Percentiles rank a stretch among this genome's conserved stretches.
These are phyloP conservation scores for Triangularia setosa DNA, from an alignment of 2,329 filamentous ascomycete species.

Conservation along the genomic window DNA sequence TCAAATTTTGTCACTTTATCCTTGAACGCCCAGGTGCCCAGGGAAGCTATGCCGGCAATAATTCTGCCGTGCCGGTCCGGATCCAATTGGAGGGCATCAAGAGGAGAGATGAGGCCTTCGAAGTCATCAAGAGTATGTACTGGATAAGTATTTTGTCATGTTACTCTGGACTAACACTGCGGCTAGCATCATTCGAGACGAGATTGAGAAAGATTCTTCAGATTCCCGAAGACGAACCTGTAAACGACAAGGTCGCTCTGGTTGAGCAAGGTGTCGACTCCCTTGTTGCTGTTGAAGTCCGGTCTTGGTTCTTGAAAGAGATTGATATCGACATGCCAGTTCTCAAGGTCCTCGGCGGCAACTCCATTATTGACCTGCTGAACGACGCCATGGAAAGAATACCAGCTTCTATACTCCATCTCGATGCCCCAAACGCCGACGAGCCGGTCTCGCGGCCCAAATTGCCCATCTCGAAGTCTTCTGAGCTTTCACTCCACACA, in stretches of 20 bases:
- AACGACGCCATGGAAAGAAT: background rate
- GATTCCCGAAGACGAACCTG: background rate
- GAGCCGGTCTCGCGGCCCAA: too few species aligned
- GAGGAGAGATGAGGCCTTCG: background rate
- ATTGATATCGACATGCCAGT: slow-evolving; percentile 32
- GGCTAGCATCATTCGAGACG: background rate
- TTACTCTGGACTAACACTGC: background rate
- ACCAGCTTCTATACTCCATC: too few species aligned
- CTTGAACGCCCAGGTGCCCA: background rate
- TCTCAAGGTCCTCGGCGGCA: slow-evolving; percentile 30
- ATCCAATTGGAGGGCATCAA: background rate
- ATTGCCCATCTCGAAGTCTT: too few species aligned
- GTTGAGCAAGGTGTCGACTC: slow-evolving; percentile 28
- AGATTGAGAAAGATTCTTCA: background rate
- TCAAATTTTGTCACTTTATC: background rate
- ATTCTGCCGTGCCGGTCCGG: background rate
- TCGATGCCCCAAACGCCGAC: too few species aligned
- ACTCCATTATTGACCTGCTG: background rate
- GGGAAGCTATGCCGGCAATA: background rate
- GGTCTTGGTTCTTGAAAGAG: slow-evolving; percentile 35
- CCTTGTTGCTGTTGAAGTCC: slow-evolving; percentile 34
- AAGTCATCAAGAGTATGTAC: background rate
- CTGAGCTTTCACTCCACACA: too few species aligned
- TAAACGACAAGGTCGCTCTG: background rate
- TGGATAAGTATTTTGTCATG: background rate